Base-by-base conservation (phyloP, 176 grass and related monocot species). In the Calamus simplicifolius region DNA sequence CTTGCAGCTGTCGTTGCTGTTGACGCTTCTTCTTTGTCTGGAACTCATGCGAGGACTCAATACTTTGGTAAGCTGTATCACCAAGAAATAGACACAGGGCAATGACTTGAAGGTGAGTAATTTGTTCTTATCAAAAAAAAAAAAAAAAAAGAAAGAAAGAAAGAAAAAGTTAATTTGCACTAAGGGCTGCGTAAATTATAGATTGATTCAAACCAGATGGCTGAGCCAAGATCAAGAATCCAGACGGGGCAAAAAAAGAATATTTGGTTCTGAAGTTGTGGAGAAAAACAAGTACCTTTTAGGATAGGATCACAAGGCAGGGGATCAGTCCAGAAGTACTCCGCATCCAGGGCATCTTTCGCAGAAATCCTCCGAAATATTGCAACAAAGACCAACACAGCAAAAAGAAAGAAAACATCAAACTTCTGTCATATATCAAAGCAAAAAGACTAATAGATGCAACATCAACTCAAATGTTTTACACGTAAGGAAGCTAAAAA, bases 241-340 rank as follows among this genome's bases (percentile, higher is more conserved):
- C 35, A 43, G 12, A 43, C 2, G 12, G 12, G 8, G 35, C 8
- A 43, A 43, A 43, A 43, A 10, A 43, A 10, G 12, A 7, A 43
- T 35, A 6, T 35, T 43, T 43, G 35, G 35, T 43, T 43, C 35
- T 43, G 8, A 43, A 43, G 35, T 43, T n/a, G 12, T 2, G 35
- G 35, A 43, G 35, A 43, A 43, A 43, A 38, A 23, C 14, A 51
- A 28, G 48, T 18, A 89, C 86, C 92, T 96, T 80, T 96, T 91
- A 0, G 92, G n/a, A n/a, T 91, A 0, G 92, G 83, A 31, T 96
- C 92, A 66, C 92, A 96, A 21, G 92, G 92, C 58, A 96, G 69
- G 5, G 83, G 92, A 65, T 96, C 92, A 16, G 87, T 97, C 92
- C 86, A 97, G 60, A 97, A 97, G 71, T 97, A 97, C 27, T 97